phyloP scores from a whole-genome alignment of 2,329 filamentous ascomycete genomes.

The Hypoxylon sp. region DNA sequence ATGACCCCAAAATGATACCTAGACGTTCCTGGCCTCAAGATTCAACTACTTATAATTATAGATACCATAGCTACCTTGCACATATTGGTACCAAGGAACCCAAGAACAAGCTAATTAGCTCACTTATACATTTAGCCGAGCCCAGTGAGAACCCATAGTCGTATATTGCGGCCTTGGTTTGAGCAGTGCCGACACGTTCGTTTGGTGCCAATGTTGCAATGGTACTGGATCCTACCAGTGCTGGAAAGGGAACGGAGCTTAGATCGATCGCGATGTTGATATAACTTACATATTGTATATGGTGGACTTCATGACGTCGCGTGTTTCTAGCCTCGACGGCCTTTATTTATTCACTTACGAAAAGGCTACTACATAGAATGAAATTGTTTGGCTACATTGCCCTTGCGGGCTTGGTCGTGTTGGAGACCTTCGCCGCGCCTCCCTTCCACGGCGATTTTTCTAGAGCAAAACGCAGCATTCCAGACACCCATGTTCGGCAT shows the following conservation, averaged over 20 bases:
- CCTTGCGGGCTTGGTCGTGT: constrained; percentile 25
- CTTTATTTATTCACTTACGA: no score
- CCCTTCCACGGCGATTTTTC: constrained; percentile 19
- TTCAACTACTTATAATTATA: no score
- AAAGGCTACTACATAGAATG: no score
- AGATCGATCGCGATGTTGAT: constrained; percentile 10
- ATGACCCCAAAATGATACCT: no score
- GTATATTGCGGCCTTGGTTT: constrained; percentile 33
- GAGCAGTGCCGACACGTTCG: constrained; percentile 25
- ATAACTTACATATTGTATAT: constrained; percentile 20
- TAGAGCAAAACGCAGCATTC: constrained; percentile 32
- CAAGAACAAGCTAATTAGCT: constrained; percentile 17
- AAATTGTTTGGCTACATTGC: constrained; percentile 31
- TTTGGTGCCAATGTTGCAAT: constrained; percentile 22
- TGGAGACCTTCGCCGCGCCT: constrained; percentile 33
- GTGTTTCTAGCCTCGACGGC: constrained; percentile 16
- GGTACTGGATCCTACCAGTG: constrained; percentile 16
- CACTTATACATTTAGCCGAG: constrained; percentile 32
- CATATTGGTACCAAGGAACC: constrained; percentile 2
- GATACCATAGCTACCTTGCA: not conserved
- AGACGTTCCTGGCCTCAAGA: no score
- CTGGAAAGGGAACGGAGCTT: constrained; percentile 23
- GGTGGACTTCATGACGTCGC: constrained; percentile 2
- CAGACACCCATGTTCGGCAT: constrained; percentile 39
- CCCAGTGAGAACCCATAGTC: constrained; percentile 23